Evolutionary conservation across 2,329 filamentous ascomycete genomes (phyloP), one percentile per base, ranked within the genome.

Genomic region (Dactylonectria macrodidyma): DNA sequence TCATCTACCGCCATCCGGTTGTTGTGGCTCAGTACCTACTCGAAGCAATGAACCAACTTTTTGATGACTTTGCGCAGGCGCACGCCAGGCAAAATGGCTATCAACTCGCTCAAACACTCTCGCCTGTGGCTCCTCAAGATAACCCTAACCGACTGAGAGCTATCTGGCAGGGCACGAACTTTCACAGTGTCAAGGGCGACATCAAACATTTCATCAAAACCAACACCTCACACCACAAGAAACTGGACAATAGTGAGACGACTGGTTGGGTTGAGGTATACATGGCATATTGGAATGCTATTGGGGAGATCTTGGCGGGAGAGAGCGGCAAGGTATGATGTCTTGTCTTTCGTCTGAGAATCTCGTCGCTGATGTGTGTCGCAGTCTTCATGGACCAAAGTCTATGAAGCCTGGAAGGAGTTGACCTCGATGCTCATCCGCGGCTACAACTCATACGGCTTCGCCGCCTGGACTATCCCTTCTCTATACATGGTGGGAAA

Each of bases 381-480:
- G 7, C 58, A 83, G 81, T 83, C 89, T n/a, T 90, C 93, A 65
- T 97, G 93, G 91, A 87, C 88, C n/a, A 92, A 89, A 62, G 93
- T 95, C 0, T 99, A 97, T 77, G 92, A 95, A 69, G 84, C 91
- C 11, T 98, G 96, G 95, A 97, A 94, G 78, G 93, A 97, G 47
- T 78, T 98, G 69, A 90, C 93, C 52, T 93, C 92, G 70, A 85
- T 87, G 55, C 85, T 98, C 46, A 91, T 95, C 65, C 90, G 94
- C 72, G 95, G 94, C 36, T 98, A 98, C 79, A 92, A 91, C 41
- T 92, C 88, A 71, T 85, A 87, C 62, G 88, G 89, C 3, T 94
- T 98, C 75, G 91, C 94, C 71, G 92, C 94, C 36, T 99, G 96
- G 95, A 96, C 95, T 0, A 90, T 99, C 59, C 95, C 96, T 3